Percentiles rank a stretch among this genome's conserved stretches.
Conservation (phyloP, 768 basidiomycete species). For the Pisolithus tinctorius region DNA sequence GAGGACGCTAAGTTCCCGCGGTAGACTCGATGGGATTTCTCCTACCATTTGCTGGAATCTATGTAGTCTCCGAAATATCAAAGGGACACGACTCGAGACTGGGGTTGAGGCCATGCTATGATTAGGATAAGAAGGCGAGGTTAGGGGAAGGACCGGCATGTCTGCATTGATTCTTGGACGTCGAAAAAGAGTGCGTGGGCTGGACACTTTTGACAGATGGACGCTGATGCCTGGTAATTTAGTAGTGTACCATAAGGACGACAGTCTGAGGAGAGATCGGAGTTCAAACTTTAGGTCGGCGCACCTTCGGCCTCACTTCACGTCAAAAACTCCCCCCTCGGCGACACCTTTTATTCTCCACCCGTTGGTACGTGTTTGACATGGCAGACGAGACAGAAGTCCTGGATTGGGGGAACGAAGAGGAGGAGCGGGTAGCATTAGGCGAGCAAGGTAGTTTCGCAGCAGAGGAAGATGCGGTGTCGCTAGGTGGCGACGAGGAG, state of each 20-base stretch:
- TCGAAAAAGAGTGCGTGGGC: conserved; percentile 8
- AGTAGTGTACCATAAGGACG: background rate
- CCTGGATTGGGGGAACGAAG: conserved; percentile 63
- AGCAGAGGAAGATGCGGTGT: conserved; percentile 53
- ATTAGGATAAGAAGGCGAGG: conserved; percentile 19
- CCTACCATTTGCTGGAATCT: conserved; percentile 85
- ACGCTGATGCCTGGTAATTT: background rate
- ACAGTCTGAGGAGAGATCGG: background rate
- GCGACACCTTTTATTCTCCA: conserved; percentile 15
- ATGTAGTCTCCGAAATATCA: conserved; percentile 74
- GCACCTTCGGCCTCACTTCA: background rate
- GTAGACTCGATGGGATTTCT: background rate
- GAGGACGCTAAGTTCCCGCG: background rate
- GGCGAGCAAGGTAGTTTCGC: conserved; percentile 30
- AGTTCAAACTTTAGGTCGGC: conserved; percentile 5
- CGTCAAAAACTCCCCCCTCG: conserved; percentile 1
- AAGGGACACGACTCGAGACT: conserved; percentile 53
- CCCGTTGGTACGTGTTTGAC: conserved; percentile 3
- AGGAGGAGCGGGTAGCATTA: conserved; percentile 38
- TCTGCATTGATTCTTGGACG: conserved; percentile 12
- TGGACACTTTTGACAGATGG: conserved; percentile 10
- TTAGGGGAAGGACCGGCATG: conserved; percentile 30
- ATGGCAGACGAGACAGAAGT: conserved; percentile 67
- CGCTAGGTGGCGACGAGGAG: conserved; percentile 68
- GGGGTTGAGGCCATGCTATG: conserved; percentile 11